Conservation (phyloP, 768 basidiomycete genomes). For the Lentinula sp. region DNA sequence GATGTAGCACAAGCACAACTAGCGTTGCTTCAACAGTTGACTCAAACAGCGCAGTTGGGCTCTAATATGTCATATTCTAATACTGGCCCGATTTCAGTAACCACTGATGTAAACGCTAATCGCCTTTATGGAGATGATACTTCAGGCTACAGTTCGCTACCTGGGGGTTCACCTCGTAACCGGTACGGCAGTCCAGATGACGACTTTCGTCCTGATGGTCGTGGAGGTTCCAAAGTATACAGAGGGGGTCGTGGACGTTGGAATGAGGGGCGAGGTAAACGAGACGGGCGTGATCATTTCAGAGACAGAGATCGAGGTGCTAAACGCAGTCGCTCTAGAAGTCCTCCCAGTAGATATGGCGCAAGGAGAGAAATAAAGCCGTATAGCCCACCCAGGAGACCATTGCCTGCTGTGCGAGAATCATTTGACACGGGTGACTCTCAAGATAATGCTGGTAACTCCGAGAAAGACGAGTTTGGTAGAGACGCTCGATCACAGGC, state of each 20-base stretch:
- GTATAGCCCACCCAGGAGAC: conserved; percentile 56
- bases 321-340: conserved; percentile 66
- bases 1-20: conserved; percentile 58
- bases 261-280: conserved; percentile 24
- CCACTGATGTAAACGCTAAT: conserved; percentile 17
- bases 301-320: conserved; percentile 35
- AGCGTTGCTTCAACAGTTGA: conserved; percentile 71
- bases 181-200: conserved; percentile 42
- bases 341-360: conserved; percentile 57
- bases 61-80: conserved; percentile 20
- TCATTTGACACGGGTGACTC: not conserved
- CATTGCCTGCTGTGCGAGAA: conserved; percentile 18
- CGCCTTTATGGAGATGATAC: conserved; percentile 39
- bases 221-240: conserved; percentile 51
- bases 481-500: conserved; percentile 68
- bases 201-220: conserved; percentile 50
- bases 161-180: conserved; percentile 33
- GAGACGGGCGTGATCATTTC: conserved; percentile 53
- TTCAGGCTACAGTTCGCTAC: conserved; percentile 24
- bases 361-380: conserved; percentile 38
- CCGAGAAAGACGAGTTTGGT: conserved; percentile 82
- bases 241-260: conserved; percentile 52
- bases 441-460: conserved; percentile 17
- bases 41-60: conserved; percentile 47
- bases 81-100: conserved; percentile 25